A percentile compares a stretch with the other conserved stretches of the same genome.
These are phyloP conservation scores for Trifolium repens DNA, from an alignment of 306 rosid genomes.

Conservation along the genomic window DNA sequence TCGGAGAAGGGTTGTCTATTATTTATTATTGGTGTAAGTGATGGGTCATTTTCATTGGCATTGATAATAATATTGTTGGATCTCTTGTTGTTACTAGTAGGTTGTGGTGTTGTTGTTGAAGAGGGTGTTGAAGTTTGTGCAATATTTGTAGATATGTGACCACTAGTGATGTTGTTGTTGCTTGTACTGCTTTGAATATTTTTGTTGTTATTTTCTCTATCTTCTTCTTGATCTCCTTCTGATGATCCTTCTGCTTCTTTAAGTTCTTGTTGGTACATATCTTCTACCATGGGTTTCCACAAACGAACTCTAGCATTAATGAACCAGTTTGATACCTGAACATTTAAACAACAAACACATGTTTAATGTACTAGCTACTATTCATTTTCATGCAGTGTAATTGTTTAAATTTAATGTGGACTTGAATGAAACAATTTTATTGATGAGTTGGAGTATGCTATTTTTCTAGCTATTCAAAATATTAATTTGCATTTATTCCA, in stretches of 20 bases:
- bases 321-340: conserved; percentile 97
- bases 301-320: conserved; percentile 97
- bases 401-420: too few species aligned
- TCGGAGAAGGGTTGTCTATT: conserved; percentile 67
- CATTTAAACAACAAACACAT: neutral
- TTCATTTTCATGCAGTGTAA: neutral
- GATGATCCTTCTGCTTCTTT: conserved; percentile 55
- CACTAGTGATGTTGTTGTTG: conserved; percentile 38
- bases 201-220: conserved; percentile 37
- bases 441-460: too few species aligned
- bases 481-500: too few species aligned
- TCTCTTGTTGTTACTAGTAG: conserved; percentile 47
- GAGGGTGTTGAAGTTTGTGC: conserved; percentile 41
- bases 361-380: neutral
- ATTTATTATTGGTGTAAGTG: conserved; percentile 66
- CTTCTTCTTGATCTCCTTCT: conserved; percentile 41
- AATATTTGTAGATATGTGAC: conserved; percentile 50
- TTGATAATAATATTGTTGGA: conserved; percentile 61
- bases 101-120: conserved; percentile 40
- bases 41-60: conserved; percentile 72
- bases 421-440: too few species aligned
- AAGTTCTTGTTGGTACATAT: conserved; percentile 95
- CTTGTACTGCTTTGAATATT: conserved; percentile 48
- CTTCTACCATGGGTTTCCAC: conserved; percentile 99
- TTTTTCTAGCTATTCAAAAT: too few species aligned